These are phyloP conservation scores for Rhynchospora breviuscula DNA, from an alignment of 176 grass and related monocot genomes.

Conservation along the genomic window DNA sequence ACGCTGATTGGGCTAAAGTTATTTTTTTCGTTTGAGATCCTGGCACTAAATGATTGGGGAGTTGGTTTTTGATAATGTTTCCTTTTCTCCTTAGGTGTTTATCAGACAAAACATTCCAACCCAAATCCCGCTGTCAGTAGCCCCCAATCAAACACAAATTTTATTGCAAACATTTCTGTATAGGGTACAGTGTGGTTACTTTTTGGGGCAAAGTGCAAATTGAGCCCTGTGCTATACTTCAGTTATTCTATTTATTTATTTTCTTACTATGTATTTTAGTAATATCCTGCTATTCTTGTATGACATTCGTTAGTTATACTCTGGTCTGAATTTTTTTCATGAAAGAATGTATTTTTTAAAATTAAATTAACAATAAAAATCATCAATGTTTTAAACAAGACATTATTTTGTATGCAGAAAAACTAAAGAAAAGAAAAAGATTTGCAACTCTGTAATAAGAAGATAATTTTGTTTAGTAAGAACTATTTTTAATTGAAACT, in stretches of 20 bases:
- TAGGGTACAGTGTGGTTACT: background rate
- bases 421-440: no score
- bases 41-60: background rate
- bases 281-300: no score
- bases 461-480: no score
- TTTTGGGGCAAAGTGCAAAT: background rate
- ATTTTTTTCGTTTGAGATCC: background rate
- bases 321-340: no score
- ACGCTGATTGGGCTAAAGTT: no score
- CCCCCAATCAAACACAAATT: background rate
- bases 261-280: no score
- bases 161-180: background rate
- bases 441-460: no score
- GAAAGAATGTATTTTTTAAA: no score
- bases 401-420: no score
- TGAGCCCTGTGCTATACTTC: background rate
- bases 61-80: background rate
- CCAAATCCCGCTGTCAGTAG: constrained; percentile 5
- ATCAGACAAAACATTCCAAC: constrained; percentile 12
- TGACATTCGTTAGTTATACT: background rate
- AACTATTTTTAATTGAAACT: no score
- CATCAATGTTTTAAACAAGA: no score
- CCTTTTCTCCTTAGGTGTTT: background rate
- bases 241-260: background rate
- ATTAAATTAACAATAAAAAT: no score